These are phyloP conservation scores for Chalara sp. DNA, from an alignment of 2,329 filamentous ascomycete genomes.

Conservation along the genomic window DNA sequence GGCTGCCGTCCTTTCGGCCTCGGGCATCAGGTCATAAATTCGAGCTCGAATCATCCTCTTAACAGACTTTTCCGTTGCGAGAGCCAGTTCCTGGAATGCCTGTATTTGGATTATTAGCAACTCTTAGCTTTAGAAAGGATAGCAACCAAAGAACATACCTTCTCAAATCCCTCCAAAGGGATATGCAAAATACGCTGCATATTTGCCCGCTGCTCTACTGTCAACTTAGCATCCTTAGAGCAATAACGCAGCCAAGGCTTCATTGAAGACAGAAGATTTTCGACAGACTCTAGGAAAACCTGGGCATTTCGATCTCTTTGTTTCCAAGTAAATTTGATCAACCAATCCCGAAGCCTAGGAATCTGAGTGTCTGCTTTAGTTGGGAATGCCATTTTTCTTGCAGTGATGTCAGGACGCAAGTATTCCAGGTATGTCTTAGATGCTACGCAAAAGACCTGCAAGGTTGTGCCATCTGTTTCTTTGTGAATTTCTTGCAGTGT, in stretches of 20 bases:
- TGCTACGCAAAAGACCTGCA: conserved; percentile 14
- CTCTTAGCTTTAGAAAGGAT: background rate
- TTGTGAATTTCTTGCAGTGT: conserved; percentile 6
- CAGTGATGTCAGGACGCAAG: background rate
- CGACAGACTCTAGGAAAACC: conserved; percentile 10
- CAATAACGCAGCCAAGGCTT: conserved; percentile 8
- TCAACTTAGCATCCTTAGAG: conserved; percentile 8
- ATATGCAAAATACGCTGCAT: background rate
- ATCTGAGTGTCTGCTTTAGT: conserved; percentile 9
- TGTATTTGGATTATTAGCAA: background rate
- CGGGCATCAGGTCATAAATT: conserved; percentile 3
- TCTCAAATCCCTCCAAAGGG: background rate
- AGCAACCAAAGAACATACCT: background rate
- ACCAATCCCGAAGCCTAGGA: conserved; percentile 6
- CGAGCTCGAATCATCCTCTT: background rate
- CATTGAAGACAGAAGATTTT: conserved; percentile 1
- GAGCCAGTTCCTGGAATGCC: background rate
- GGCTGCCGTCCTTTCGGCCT: background rate
- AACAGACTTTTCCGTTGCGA: background rate
- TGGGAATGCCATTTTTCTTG: conserved; percentile 7
- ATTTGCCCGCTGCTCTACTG: background rate
- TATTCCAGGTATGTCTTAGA: conserved; percentile 5
- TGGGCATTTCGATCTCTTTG: conserved; percentile 4
- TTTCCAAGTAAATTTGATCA: conserved; percentile 9
- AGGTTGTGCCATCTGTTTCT: background rate